Percentiles rank a stretch among this genome's conserved stretches.
phyloP scores from a whole-genome alignment of 1,139 yeast species.

The Scheffersomyces segobiensis region DNA sequence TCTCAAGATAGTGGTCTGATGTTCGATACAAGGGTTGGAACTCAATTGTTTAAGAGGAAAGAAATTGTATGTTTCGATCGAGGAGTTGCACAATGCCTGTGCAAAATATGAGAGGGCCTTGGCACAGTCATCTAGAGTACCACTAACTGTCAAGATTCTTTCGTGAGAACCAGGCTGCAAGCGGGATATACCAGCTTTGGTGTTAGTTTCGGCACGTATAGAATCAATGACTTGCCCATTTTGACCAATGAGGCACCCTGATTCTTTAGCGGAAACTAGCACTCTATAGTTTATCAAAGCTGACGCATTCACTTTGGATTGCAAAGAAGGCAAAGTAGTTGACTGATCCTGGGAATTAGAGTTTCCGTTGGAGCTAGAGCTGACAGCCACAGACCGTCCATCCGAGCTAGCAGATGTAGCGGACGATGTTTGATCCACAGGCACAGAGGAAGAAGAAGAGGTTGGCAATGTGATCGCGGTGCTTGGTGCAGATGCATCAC shows the following conservation, averaged over 20 bases:
- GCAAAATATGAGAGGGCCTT: constrained; percentile 74
- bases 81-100: constrained; percentile 52
- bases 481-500: background rate
- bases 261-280: constrained; percentile 81
- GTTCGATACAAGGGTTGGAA: constrained; percentile 49
- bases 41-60: constrained; percentile 66
- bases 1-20: constrained; percentile 60
- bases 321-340: constrained; percentile 30
- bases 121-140: constrained; percentile 73
- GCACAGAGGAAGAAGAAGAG: background rate
- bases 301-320: constrained; percentile 28
- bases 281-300: constrained; percentile 62
- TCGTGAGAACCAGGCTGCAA: constrained; percentile 82
- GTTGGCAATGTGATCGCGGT: background rate
- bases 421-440: background rate
- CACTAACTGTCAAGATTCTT: constrained; percentile 79
- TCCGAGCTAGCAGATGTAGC: background rate
- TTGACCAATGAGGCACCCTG: constrained; percentile 89
- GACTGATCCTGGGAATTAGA: constrained; percentile 12
- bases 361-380: constrained; percentile 8
- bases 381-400: constrained; percentile 6
- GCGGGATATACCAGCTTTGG: constrained; percentile 88
- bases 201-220: constrained; percentile 73
- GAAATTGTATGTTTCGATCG: constrained; percentile 44
- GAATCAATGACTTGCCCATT: constrained; percentile 80